A percentile compares a stretch with the other conserved stretches of the same genome.
These are phyloP conservation scores for Athelia psychrophila DNA, from an alignment of 1,284 basidiomycete species.

Conservation along the genomic window DNA sequence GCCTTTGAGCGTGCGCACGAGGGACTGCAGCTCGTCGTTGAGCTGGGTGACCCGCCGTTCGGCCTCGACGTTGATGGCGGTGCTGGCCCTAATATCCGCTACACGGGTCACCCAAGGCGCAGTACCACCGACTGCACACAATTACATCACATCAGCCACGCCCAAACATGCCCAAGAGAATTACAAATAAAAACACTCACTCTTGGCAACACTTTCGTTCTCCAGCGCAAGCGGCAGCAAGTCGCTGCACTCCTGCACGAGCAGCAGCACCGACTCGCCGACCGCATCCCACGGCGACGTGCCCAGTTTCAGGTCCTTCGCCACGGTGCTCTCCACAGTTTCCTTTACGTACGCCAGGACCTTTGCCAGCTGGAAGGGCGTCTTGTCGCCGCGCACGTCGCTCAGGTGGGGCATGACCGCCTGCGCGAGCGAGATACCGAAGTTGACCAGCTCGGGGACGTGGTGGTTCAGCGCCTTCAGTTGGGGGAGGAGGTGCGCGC, in stretches of 20 bases:
- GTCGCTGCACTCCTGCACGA: slow-evolving; percentile 69
- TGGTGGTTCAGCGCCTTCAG: slow-evolving; percentile 70
- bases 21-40: slow-evolving; percentile 86
- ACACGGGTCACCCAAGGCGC: slow-evolving; percentile 91
- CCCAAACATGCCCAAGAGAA: slow-evolving; percentile 22
- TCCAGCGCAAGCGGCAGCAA: slow-evolving; percentile 73
- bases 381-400: slow-evolving; percentile 73
- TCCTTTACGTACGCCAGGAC: slow-evolving; percentile 74
- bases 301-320: slow-evolving; percentile 63
- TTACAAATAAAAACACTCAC: slow-evolving; percentile 36
- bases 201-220: slow-evolving; percentile 74
- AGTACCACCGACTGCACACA: slow-evolving; percentile 60
- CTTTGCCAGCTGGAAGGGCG: slow-evolving; percentile 70
- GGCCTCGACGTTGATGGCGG: slow-evolving; percentile 87
- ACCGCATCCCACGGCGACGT: slow-evolving; percentile 78
- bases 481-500: slow-evolving; percentile 65
- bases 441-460: slow-evolving; percentile 82
- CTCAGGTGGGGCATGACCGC: slow-evolving; percentile 78
- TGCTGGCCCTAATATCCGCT: slow-evolving; percentile 80
- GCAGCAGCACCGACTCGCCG: slow-evolving; percentile 61
- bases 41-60: slow-evolving; percentile 85
- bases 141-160: slow-evolving; percentile 7
- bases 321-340: slow-evolving; percentile 67
- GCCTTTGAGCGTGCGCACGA: slow-evolving; percentile 78
- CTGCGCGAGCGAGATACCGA: slow-evolving; percentile 88